Percentiles rank a stretch among this genome's conserved stretches.
These are phyloP conservation scores for Alternaria triticina DNA, from an alignment of 2,329 filamentous ascomycete genomes.

Conservation along the genomic window DNA sequence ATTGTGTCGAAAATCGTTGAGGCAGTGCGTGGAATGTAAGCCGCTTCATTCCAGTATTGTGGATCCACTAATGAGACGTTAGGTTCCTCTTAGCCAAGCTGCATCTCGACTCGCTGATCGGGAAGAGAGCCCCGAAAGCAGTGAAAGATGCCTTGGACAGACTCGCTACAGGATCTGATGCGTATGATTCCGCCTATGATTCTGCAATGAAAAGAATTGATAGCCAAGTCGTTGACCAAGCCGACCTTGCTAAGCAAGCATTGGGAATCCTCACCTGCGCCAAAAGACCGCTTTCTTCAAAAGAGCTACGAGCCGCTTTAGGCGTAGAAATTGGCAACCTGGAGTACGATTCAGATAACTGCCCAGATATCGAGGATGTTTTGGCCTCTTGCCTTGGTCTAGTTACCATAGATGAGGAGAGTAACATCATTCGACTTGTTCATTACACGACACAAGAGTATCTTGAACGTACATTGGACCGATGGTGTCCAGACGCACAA, in stretches of 20 bases:
- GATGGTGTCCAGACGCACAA: neutral
- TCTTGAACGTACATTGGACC: conserved; percentile 22
- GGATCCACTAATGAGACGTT: too few relatives aligned
- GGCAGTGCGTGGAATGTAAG: too few relatives aligned
- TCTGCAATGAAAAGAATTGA: too few relatives aligned
- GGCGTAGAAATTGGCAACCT: neutral
- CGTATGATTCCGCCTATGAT: neutral
- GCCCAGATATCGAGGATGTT: conserved; percentile 19
- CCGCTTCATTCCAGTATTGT: too few relatives aligned
- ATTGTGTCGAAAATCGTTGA: too few relatives aligned
- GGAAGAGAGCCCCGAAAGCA: neutral
- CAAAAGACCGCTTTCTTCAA: too few relatives aligned
- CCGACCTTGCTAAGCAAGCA: too few relatives aligned
- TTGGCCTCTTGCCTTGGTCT: conserved; percentile 37
- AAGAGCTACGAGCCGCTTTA: too few relatives aligned
- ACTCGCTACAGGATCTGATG: neutral
- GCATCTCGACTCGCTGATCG: neutral
- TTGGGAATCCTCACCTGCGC: too few relatives aligned
- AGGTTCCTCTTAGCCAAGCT: neutral
- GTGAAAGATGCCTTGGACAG: too few relatives aligned
- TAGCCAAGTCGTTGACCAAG: too few relatives aligned
- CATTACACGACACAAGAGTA: conserved; percentile 41
- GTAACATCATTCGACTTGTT: conserved; percentile 33
- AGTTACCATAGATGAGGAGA: conserved; percentile 37
- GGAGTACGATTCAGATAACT: conserved; percentile 15